Base-by-base conservation (phyloP, 2,329 filamentous ascomycete species). In the Parastagonospora nodorum region DNA sequence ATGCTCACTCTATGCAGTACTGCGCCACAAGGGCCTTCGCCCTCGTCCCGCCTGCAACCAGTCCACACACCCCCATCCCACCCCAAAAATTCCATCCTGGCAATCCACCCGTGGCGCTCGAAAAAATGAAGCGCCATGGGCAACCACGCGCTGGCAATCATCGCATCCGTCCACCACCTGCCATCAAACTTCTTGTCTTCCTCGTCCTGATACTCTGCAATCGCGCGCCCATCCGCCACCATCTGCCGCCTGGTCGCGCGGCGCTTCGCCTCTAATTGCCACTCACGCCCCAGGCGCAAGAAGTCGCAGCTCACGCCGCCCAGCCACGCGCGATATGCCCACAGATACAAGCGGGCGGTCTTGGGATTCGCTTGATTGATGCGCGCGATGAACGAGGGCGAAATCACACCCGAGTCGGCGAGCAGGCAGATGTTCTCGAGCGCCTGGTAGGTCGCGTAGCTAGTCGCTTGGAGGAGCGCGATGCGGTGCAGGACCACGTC, bases 381-480 rank as follows among this genome's bases (percentile, higher is more conserved):
- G 14, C 63, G 57, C 4, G 71, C 57, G 30, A 77, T 74, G 51
- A 74, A 57, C 4, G 62, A 49, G 8, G 61, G 54, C 5, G 74
- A 64, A 4, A 78, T 57, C 36, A 77, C 67, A 47, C 73, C 74
- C 49, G 68, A 67, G 56, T 78, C 76, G 5, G 74, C 74, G 24
- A 78, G 69, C 9, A 77, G 63, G 6, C 61, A 75, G 11, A 78
- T 60, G 64, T 78, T 78, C 63, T 78, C 76, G 8, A 77, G 63
- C 6, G 68, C 67, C 52, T 78, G 76, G 69, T 75, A 78, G 42
- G 66, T 64, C 42, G 75, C 68, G 68, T 78, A 78, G 44, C 74
- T 68, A 42, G 66, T 63, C 40, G 74, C 75, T 50, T 78, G 76
- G 51, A 74, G 62, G 8, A 75, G 51, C 5, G 75, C 70, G 8